Conservation (phyloP, 257 asterid genomes). For the Henckelia pumila region DNA sequence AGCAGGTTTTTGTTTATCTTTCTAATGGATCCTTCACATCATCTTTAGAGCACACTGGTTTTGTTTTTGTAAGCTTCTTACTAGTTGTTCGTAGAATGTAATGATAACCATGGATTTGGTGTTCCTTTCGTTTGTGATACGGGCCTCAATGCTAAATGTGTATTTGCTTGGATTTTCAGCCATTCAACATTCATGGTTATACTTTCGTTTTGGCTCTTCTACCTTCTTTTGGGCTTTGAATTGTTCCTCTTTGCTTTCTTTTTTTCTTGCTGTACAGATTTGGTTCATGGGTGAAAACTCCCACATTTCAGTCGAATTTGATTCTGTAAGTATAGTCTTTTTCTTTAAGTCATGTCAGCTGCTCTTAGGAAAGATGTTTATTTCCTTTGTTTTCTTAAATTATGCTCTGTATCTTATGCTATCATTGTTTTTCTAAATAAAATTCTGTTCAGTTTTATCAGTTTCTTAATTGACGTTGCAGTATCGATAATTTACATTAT, state of each 20-base stretch:
- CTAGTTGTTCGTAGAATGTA: not conserved
- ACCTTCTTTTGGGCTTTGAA: not conserved
- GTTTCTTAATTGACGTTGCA: not conserved
- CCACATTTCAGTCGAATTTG: conserved; percentile 84
- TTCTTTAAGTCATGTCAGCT: not conserved
- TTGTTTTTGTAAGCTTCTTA: conserved; percentile 1
- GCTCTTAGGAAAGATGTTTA: not conserved
- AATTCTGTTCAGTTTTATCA: not conserved
- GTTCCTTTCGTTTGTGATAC: not conserved
- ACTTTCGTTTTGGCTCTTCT: not conserved
- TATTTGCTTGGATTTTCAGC: conserved; percentile 1
- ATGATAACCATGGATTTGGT: not conserved
- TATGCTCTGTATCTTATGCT: not conserved
- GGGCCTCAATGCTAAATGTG: not conserved
- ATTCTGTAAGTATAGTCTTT: conserved; percentile 57
- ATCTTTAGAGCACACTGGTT: not conserved
- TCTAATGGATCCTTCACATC: not conserved
- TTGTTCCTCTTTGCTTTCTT: conserved; percentile 17
- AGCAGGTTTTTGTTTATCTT: not conserved
- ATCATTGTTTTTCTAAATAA: not conserved
- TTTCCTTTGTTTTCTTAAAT: not conserved
- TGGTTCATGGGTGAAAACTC: conserved; percentile 96
- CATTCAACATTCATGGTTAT: not conserved
- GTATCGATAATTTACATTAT: not conserved
- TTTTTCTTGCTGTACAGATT: conserved; percentile 50